Percentiles rank a stretch among this genome's conserved stretches.
Conservation (phyloP, 495 filamentous ascomycete genomes). For the Neurospora sp. region DNA sequence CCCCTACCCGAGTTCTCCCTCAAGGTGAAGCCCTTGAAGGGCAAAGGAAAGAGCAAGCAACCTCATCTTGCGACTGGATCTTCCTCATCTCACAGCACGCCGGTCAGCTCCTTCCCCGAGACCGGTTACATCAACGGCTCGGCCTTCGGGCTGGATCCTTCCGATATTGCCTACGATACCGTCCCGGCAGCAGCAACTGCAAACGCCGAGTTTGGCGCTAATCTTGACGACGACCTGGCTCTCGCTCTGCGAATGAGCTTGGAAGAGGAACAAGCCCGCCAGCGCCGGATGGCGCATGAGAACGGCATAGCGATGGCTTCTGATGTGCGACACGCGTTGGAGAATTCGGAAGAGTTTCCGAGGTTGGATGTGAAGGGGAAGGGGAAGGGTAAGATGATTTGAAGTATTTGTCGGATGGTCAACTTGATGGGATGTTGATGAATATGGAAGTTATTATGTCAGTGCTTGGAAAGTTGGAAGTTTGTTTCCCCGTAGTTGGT, state of each 20-base stretch:
- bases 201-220: slow-evolving; percentile 5
- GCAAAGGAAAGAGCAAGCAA: slow-evolving; percentile 24
- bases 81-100: slow-evolving; percentile 23
- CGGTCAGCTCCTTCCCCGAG: slow-evolving; percentile 7
- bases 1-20: slow-evolving; percentile 34
- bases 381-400: slow-evolving; percentile 30
- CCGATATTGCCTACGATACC: slow-evolving; percentile 10
- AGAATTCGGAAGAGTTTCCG: slow-evolving; percentile 49
- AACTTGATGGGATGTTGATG: not conserved
- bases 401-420: not conserved
- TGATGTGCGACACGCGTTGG: slow-evolving; percentile 10
- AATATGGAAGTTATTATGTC: not conserved
- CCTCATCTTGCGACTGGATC: slow-evolving; percentile 26
- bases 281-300: not conserved
- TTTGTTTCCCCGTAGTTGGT: not conserved
- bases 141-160: not conserved
- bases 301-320: slow-evolving; percentile 5
- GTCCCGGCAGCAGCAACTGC: slow-evolving; percentile 10
- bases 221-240: slow-evolving; percentile 62
- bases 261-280: slow-evolving; percentile 56
- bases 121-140: not conserved
- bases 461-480: not conserved
- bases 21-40: slow-evolving; percentile 36
- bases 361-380: slow-evolving; percentile 30
- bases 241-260: slow-evolving; percentile 78